These are phyloP conservation scores for Mycena vitilis DNA, from an alignment of 768 basidiomycete genomes.

Conservation along the genomic window DNA sequence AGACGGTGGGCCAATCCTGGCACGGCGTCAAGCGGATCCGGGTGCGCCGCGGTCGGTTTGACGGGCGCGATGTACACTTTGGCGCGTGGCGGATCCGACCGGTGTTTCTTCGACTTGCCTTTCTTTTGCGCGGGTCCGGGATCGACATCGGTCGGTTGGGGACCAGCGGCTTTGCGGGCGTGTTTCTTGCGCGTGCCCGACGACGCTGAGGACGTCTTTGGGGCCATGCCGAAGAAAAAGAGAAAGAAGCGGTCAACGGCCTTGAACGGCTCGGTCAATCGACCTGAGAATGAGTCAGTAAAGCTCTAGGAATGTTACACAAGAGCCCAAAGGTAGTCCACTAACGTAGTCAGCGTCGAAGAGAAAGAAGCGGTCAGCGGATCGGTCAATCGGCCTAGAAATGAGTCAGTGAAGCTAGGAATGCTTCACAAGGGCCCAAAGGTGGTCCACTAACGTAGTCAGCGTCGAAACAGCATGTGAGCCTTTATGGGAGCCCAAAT, in stretches of 20 bases:
- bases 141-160: conserved; percentile 45
- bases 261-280: too few species aligned
- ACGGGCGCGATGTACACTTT: conserved; percentile 91
- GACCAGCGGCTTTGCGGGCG: conserved; percentile 73
- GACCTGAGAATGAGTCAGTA: too few species aligned
- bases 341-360: too few species aligned
- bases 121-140: conserved; percentile 57
- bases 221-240: conserved; percentile 13
- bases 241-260: background rate
- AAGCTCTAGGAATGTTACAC: too few species aligned
- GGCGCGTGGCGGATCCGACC: conserved; percentile 76
- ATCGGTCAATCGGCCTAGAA: too few species aligned
- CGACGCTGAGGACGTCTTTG: conserved; percentile 39
- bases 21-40: conserved; percentile 87
- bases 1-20: conserved; percentile 79
- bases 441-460: too few species aligned
- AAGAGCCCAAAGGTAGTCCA: too few species aligned
- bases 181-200: conserved; percentile 95
- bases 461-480: too few species aligned
- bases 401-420: too few species aligned
- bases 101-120: conserved; percentile 50
- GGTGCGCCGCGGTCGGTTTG: conserved; percentile 78
- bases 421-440: too few species aligned
- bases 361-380: too few species aligned
- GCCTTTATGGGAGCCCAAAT: too few species aligned